phyloP scores from a whole-genome alignment of 108 stramenopile genomes.

The Fragilariopsis cylindrus region DNA sequence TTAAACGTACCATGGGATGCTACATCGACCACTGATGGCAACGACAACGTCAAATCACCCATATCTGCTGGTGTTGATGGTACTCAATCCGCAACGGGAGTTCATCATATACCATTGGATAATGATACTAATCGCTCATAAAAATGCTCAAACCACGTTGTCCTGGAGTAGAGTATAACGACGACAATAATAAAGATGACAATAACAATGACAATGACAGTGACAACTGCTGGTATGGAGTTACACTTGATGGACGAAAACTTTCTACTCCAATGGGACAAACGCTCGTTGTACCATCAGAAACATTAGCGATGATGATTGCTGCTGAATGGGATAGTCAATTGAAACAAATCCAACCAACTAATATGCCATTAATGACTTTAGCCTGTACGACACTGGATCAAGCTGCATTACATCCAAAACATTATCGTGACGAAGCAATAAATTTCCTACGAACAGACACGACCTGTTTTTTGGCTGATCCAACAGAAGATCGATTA shows the following conservation, averaged over 20 bases:
- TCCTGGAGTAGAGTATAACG: conserved; percentile 20
- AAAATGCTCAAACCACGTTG: conserved; percentile 27
- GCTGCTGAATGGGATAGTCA: conserved; percentile 96
- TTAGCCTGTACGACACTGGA: conserved; percentile 90
- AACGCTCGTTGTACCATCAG: conserved; percentile 71
- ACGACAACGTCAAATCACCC: conserved; percentile 49
- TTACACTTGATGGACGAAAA: conserved; percentile 77
- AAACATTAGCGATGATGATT: conserved; percentile 77
- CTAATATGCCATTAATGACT: conserved; percentile 98
- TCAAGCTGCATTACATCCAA: conserved; percentile 66
- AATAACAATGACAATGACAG: background rate
- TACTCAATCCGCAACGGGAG: conserved; percentile 73
- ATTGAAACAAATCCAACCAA: conserved; percentile 69
- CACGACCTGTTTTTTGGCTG: conserved; percentile 88
- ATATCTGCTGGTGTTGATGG: conserved; percentile 90
- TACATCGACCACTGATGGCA: conserved; percentile 1
- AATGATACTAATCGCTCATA: conserved; percentile 4
- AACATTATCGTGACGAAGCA: conserved; percentile 41
- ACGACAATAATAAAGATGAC: background rate
- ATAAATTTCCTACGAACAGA: conserved; percentile 86
- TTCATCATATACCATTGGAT: conserved; percentile 22
- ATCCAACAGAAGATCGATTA: conserved; percentile 75
- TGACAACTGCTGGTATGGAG: conserved; percentile 56
- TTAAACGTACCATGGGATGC: conserved; percentile 38
- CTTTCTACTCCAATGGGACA: conserved; percentile 81